Conservation (phyloP, 139 green algal species). For the Tetradesmus obliquus region DNA sequence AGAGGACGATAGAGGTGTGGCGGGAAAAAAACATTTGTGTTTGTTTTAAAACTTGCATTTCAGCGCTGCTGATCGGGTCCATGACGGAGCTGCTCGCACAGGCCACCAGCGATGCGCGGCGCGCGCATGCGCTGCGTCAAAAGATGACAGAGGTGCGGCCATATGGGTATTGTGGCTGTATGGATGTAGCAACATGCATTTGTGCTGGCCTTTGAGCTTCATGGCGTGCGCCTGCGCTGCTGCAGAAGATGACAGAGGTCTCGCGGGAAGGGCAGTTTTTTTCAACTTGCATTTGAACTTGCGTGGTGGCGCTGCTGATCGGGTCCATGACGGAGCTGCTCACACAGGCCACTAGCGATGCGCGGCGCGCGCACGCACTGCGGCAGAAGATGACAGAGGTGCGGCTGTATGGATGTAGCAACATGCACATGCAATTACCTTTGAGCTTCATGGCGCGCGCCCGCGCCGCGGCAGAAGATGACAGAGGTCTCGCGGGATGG, state of each 20-base stretch:
- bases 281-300: too few relatives aligned
- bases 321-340: constrained; percentile 40
- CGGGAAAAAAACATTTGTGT: too few relatives aligned
- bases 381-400: constrained; percentile 38
- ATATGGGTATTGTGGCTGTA: too few relatives aligned
- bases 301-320: constrained; percentile 49
- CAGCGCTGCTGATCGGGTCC: constrained; percentile 36
- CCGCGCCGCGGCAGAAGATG: constrained; percentile 20
- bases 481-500: not conserved
- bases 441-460: not conserved
- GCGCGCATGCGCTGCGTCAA: constrained; percentile 11
- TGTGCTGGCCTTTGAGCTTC: not conserved
- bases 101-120: constrained; percentile 27
- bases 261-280: too few relatives aligned
- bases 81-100: constrained; percentile 41
- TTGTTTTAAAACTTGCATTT: too few relatives aligned
- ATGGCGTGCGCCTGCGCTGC: not conserved
- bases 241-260: constrained; percentile 36
- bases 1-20: constrained; percentile 30
- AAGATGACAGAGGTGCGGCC: constrained; percentile 29
- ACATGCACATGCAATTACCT: not conserved
- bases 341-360: constrained; percentile 35
- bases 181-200: not conserved
- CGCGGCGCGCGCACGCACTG: constrained; percentile 14
- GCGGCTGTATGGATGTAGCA: not conserved